Percentiles rank a stretch among this genome's conserved stretches.
These are phyloP conservation scores for Calonectria leucothoes DNA, from an alignment of 2,329 filamentous ascomycete genomes.

Conservation along the genomic window DNA sequence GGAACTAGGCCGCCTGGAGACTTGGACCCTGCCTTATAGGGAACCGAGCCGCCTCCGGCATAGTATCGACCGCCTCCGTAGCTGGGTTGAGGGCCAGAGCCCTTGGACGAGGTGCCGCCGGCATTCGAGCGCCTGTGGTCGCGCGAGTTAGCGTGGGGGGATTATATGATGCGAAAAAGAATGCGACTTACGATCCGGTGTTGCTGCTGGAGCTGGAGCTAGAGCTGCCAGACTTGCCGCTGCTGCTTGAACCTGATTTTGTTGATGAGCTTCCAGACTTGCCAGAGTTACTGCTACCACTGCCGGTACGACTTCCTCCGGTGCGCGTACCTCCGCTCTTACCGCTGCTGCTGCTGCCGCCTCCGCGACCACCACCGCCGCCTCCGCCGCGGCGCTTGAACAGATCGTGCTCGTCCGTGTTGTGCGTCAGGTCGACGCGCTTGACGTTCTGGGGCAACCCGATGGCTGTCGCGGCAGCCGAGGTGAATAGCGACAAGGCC, in stretches of 20 bases:
- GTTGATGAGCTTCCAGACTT: constrained; percentile 35
- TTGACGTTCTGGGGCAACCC: constrained; percentile 37
- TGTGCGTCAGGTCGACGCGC: constrained; percentile 37
- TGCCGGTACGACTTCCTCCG: not conserved
- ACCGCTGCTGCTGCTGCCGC: constrained; percentile 40
- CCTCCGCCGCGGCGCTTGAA: constrained; percentile 73
- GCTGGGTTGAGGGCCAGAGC: constrained; percentile 66
- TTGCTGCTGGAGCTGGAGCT: constrained; percentile 27
- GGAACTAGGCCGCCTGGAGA: constrained; percentile 64
- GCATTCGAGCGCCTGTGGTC: constrained; percentile 40
- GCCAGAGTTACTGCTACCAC: constrained; percentile 6
- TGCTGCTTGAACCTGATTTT: constrained; percentile 20
- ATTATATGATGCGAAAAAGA: not conserved
- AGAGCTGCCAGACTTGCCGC: constrained; percentile 27
- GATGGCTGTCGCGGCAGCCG: constrained; percentile 40
- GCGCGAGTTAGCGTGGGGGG: constrained; percentile 1
- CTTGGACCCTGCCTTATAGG: constrained; percentile 69
- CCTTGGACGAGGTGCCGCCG: constrained; percentile 66
- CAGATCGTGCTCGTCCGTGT: constrained; percentile 55
- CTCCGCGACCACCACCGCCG: constrained; percentile 61
- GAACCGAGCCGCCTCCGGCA: constrained; percentile 70
- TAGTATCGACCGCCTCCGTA: constrained; percentile 76
- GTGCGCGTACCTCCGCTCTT: constrained; percentile 17
- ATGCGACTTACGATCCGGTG: constrained; percentile 21
- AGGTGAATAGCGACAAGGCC: constrained; percentile 43